Conservation (phyloP, 2,329 filamentous ascomycete species). For the Alternaria novae-zelandiae region DNA sequence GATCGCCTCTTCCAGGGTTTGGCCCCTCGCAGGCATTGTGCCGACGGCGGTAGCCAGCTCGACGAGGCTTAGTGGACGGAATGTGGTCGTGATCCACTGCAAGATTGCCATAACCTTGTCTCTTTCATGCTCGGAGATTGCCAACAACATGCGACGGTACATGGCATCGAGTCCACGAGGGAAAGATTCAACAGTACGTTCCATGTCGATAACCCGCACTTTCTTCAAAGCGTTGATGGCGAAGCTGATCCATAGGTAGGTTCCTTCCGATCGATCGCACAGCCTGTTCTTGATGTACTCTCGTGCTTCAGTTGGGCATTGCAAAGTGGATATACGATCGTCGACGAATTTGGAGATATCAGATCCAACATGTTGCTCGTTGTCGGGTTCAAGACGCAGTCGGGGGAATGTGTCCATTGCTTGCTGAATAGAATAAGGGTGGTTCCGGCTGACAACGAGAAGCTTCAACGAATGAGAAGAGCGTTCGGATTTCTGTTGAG, state of each 20-base stretch:
- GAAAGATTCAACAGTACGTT: neutral
- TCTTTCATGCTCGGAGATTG: neutral
- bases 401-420: rapidly evolving
- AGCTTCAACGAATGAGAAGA: neutral
- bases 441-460: neutral
- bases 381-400: neutral
- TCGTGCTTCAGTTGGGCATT: no score
- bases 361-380: rapidly evolving
- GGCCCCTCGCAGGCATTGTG: no score
- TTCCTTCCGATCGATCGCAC: rapidly evolving
- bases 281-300: neutral
- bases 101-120: rapidly evolving
- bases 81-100: neutral
- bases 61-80: no score
- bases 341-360: neutral
- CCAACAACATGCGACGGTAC: neutral
- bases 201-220: neutral
- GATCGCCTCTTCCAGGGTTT: no score
- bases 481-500: rapidly evolving
- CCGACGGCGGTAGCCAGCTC: no score
- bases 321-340: neutral
- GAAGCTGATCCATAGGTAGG: neutral
- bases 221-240: neutral
- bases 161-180: neutral
- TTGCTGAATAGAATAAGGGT: neutral